Conservation (phyloP, 108 stramenopile species). For the Fistulifera solaris region DNA sequence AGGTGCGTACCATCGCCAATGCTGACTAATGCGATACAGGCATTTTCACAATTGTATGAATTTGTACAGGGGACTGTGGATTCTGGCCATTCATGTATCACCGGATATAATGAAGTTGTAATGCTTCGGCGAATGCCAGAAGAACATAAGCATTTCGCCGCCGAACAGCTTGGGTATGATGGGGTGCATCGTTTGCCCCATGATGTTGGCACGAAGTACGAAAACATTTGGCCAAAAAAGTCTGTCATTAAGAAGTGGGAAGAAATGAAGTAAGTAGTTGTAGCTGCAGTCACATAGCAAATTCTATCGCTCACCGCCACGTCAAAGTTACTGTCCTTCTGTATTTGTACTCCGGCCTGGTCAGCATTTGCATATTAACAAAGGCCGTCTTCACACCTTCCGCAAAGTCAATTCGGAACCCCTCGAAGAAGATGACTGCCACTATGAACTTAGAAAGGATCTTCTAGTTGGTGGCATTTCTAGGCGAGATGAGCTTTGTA, state of each 20-base stretch:
- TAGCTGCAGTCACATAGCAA: no score
- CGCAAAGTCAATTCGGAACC: slow-evolving; percentile 50
- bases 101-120: slow-evolving; percentile 79
- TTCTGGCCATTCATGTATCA: slow-evolving; percentile 63
- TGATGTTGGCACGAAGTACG: slow-evolving; percentile 1
- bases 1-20: slow-evolving; percentile 3
- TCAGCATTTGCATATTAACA: slow-evolving; percentile 81
- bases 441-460: slow-evolving; percentile 29
- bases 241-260: slow-evolving; percentile 45
- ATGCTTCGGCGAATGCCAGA: slow-evolving; percentile 71
- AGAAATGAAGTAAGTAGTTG: slow-evolving; percentile 53
- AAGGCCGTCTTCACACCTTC: slow-evolving; percentile 86
- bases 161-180: slow-evolving; percentile 21
- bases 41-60: no score
- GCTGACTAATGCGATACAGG: neutral
- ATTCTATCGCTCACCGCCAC: neutral
- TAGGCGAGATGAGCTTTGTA: slow-evolving; percentile 41
- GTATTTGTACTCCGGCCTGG: slow-evolving; percentile 81
- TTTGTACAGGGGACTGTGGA: slow-evolving; percentile 69
- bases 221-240: slow-evolving; percentile 52
- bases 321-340: slow-evolving; percentile 67
- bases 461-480: slow-evolving; percentile 13
- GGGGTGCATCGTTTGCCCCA: slow-evolving; percentile 66
- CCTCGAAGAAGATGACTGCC: slow-evolving; percentile 55
- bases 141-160: slow-evolving; percentile 58